These are phyloP conservation scores for Albifimbria verrucaria DNA, from an alignment of 2,329 filamentous ascomycete genomes.

Conservation along the genomic window DNA sequence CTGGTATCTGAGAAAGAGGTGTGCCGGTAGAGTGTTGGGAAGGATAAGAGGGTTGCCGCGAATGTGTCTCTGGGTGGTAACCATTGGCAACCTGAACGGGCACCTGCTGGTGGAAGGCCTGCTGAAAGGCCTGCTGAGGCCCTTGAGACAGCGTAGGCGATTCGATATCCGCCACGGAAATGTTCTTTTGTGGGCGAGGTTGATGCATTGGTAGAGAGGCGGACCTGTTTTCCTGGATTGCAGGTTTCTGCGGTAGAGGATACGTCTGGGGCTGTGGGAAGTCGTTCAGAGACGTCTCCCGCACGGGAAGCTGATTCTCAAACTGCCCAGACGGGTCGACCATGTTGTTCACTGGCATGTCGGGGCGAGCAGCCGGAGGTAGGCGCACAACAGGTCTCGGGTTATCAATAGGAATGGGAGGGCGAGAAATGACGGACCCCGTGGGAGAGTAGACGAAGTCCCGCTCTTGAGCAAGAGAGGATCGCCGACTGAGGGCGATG, in stretches of 20 bases:
- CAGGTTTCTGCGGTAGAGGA: conserved; percentile 55
- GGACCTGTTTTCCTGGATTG: conserved; percentile 52
- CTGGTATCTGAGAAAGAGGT: conserved; percentile 86
- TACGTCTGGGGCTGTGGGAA: conserved; percentile 56
- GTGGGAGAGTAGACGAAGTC: conserved; percentile 79
- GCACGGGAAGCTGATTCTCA: conserved; percentile 13
- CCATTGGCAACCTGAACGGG: conserved; percentile 66
- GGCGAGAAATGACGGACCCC: conserved; percentile 71
- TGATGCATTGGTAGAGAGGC: conserved; percentile 77
- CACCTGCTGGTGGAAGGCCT: conserved; percentile 94
- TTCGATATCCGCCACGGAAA: conserved; percentile 91
- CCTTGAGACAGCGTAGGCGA: conserved; percentile 61
- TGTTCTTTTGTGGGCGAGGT: conserved; percentile 88
- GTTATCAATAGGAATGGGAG: conserved; percentile 58
- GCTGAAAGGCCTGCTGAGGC: conserved; percentile 72
- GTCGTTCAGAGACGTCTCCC: conserved; percentile 44
- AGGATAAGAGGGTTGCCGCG: conserved; percentile 65
- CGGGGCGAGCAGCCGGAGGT: conserved; percentile 56
- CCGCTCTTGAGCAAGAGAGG: conserved; percentile 66
- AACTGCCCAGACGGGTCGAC: conserved; percentile 8
- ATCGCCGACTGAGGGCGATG: conserved; percentile 82
- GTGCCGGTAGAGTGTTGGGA: conserved; percentile 72
- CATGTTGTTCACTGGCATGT: conserved; percentile 18
- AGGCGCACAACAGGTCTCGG: conserved; percentile 76
- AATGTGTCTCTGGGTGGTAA: conserved; percentile 58